phyloP scores from a whole-genome alignment of 2,329 filamentous ascomycete species.

The Leptographium galeiforme region DNA sequence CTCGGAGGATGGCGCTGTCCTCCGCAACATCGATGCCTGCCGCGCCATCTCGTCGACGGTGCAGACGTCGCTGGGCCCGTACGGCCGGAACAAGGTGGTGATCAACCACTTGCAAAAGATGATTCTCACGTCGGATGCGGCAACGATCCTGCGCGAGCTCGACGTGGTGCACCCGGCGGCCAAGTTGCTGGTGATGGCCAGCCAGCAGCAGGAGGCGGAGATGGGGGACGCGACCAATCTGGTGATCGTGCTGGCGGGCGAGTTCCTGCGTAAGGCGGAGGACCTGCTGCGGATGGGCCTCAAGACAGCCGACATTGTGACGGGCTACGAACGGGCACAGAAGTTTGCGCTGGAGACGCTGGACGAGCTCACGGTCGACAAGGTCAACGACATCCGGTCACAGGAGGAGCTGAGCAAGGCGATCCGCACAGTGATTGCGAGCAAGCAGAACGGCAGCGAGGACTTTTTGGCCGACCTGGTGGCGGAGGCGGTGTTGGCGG shows the following conservation, averaged over 20 bases:
- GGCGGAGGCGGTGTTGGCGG: slow-evolving; percentile 69
- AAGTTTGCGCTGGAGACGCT: slow-evolving; percentile 73
- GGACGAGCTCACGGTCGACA: slow-evolving; percentile 82
- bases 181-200: slow-evolving; percentile 96
- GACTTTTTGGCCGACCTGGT: slow-evolving; percentile 78
- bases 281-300: slow-evolving; percentile 91
- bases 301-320: slow-evolving; percentile 95
- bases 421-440: slow-evolving; percentile 84
- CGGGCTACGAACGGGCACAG: slow-evolving; percentile 91
- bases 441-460: slow-evolving; percentile 92
- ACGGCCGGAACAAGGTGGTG: slow-evolving; percentile 98
- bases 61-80: slow-evolving; percentile 90
- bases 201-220: slow-evolving; percentile 96
- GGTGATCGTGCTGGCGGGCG: slow-evolving; percentile 89
- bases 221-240: slow-evolving; percentile 98
- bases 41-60: slow-evolving; percentile 90
- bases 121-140: slow-evolving; percentile 95
- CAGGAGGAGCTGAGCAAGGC: slow-evolving; percentile 85
- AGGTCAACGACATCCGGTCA: slow-evolving; percentile 71
- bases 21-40: slow-evolving; percentile 98
- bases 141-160: slow-evolving; percentile 91
- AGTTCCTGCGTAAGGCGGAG: slow-evolving; percentile 93
- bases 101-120: slow-evolving; percentile 99
- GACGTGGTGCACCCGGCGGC: slow-evolving; percentile 97
- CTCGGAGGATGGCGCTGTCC: slow-evolving; percentile 94